Evolutionary conservation across 2,329 filamentous ascomycete species (phyloP).

Genomic region (Reticulascus tulasneorum): DNA sequence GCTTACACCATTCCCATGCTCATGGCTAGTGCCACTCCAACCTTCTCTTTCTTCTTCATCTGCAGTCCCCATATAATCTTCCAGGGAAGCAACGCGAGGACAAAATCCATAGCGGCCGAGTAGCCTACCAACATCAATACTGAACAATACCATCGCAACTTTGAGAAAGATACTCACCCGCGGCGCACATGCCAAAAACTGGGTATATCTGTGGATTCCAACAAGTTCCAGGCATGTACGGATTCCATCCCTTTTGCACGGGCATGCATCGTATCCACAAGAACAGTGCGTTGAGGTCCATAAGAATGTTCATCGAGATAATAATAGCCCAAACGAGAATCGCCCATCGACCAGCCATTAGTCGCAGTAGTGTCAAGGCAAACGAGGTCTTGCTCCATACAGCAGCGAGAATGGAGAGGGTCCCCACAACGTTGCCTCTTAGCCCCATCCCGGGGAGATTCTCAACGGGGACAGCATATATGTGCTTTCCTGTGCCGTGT

Average conservation of each 20-base stretch:
- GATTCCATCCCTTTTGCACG: neutral
- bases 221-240: neutral
- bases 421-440: slow-evolving; percentile 21
- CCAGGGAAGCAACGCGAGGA: slow-evolving; percentile 25
- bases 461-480: slow-evolving; percentile 6
- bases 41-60: slow-evolving; percentile 23
- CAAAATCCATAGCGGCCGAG: slow-evolving; percentile 19
- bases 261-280: neutral
- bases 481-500: slow-evolving; percentile 15
- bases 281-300: neutral
- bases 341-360: neutral
- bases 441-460: slow-evolving; percentile 11
- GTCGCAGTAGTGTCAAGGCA: neutral
- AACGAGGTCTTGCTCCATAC: neutral
- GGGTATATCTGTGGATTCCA: too few relatives aligned
- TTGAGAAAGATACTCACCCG: neutral
- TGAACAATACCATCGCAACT: neutral
- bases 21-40: slow-evolving; percentile 23
- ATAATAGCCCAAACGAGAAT: neutral
- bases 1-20: slow-evolving; percentile 19
- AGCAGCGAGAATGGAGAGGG: slow-evolving; percentile 21
- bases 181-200: too few relatives aligned
- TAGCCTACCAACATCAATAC: neutral
- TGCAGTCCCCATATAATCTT: slow-evolving; percentile 23
- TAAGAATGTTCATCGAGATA: neutral